These are phyloP conservation scores for Begonia fuchsioides DNA, from an alignment of 306 rosid species.

Conservation along the genomic window DNA sequence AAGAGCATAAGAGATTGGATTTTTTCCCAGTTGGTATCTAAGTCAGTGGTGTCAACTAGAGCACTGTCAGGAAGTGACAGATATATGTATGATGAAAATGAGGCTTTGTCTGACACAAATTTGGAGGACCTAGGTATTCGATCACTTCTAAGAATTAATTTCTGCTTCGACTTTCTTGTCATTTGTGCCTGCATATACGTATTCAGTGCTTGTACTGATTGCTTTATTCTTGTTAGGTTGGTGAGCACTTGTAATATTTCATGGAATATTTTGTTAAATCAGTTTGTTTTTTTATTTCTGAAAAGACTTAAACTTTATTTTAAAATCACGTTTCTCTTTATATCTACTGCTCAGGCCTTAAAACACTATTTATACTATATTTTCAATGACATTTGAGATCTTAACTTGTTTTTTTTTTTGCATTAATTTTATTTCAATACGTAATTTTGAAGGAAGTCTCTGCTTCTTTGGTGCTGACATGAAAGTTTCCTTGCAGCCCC, in stretches of 20 bases:
- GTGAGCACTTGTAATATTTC: no score
- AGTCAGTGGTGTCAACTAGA: slow-evolving; percentile 47
- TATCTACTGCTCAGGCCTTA: not conserved
- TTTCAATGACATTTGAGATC: not conserved
- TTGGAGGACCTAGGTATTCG: slow-evolving; percentile 51
- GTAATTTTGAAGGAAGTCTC: not conserved
- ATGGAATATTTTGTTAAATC: no score
- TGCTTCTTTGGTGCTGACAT: slow-evolving; percentile 25
- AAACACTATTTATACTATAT: not conserved
- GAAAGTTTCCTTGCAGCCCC: slow-evolving; percentile 18
- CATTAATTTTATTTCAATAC: no score
- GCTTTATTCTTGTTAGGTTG: not conserved
- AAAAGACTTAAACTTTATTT: no score
- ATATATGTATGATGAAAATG: slow-evolving; percentile 31
- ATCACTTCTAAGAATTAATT: not conserved
- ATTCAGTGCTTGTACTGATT: no score
- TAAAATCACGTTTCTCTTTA: not conserved
- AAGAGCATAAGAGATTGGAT: slow-evolving; percentile 56
- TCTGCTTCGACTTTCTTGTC: no score
- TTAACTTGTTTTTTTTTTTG: no score
- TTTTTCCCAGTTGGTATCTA: slow-evolving; percentile 66
- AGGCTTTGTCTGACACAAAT: slow-evolving; percentile 21
- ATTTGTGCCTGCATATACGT: no score
- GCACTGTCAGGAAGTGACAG: slow-evolving; percentile 40
- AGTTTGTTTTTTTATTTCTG: no score